These are phyloP conservation scores for Prunus davidiana DNA, from an alignment of 306 rosid genomes.

Conservation along the genomic window DNA sequence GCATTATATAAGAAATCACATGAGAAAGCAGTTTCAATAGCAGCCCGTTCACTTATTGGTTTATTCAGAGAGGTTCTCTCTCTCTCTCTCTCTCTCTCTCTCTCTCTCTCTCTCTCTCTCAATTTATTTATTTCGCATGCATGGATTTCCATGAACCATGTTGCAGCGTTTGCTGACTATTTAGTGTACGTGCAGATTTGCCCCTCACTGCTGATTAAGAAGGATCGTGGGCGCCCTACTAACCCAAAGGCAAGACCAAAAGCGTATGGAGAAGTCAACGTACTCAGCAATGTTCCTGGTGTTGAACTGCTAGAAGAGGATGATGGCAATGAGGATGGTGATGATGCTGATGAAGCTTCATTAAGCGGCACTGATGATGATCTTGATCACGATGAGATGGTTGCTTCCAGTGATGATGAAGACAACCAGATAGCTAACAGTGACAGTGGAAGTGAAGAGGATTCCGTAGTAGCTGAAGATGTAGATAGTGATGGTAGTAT, in stretches of 20 bases:
- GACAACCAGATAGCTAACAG: slow-evolving; percentile 40
- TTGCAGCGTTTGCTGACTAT: neutral
- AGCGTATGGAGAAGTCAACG: slow-evolving; percentile 71
- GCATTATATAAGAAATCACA: slow-evolving; percentile 88
- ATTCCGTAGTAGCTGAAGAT: slow-evolving; percentile 29
- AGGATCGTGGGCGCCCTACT: slow-evolving; percentile 83
- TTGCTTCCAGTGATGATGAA: slow-evolving; percentile 40
- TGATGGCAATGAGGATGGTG: slow-evolving; percentile 38
- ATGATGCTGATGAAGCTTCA: slow-evolving; percentile 30
- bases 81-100: neutral
- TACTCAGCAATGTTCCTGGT: slow-evolving; percentile 64
- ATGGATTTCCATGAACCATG: neutral
- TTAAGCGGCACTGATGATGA: slow-evolving; percentile 46
- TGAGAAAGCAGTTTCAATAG: slow-evolving; percentile 84
- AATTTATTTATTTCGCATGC: neutral
- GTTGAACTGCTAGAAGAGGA: slow-evolving; percentile 54
- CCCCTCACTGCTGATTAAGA: slow-evolving; percentile 84
- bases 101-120: no score
- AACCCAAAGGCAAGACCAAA: slow-evolving; percentile 72
- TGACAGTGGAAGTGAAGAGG: slow-evolving; percentile 33
- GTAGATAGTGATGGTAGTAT: slow-evolving; percentile 29
- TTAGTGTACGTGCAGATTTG: slow-evolving; percentile 56
- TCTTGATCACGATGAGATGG: slow-evolving; percentile 33
- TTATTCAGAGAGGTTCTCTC: slow-evolving; percentile 73
- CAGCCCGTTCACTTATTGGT: slow-evolving; percentile 82